Conservation (phyloP, 1,284 basidiomycete genomes). For the Melampsora abietis-canadensis region DNA sequence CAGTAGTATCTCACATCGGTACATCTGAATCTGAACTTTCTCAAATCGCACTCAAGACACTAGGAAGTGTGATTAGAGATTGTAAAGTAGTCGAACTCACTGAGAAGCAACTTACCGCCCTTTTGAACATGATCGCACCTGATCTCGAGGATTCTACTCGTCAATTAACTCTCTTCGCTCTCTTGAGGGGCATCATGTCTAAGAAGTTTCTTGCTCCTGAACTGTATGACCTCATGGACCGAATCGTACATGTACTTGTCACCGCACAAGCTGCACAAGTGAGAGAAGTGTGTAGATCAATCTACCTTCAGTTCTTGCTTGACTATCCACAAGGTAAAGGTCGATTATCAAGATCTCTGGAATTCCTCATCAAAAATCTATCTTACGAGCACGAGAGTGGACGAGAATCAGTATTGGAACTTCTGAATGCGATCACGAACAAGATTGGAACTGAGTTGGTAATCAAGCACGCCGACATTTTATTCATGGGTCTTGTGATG, state of each 20-base stretch:
- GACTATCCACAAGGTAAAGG: constrained; percentile 97
- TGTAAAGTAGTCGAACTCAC: constrained; percentile 73
- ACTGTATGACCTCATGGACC: constrained; percentile 96
- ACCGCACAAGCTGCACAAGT: constrained; percentile 87
- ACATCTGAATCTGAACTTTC: constrained; percentile 84
- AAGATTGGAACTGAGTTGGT: constrained; percentile 81
- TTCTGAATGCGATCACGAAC: constrained; percentile 73
- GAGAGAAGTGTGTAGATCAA: constrained; percentile 82
- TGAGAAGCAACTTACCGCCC: constrained; percentile 81
- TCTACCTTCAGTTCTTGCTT: constrained; percentile 88
- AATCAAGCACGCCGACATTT: constrained; percentile 76
- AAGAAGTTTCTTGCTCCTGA: constrained; percentile 91
- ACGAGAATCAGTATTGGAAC: constrained; percentile 83
- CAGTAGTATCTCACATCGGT: constrained; percentile 77
- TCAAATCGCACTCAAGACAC: constrained; percentile 80
- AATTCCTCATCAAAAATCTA: constrained; percentile 89
- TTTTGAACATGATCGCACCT: constrained; percentile 79
- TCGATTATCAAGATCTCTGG: constrained; percentile 79
- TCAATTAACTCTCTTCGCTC: constrained; percentile 79
- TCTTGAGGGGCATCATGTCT: constrained; percentile 86
- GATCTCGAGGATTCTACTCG: constrained; percentile 92
- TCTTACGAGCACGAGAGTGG: constrained; percentile 88
- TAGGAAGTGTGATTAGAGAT: constrained; percentile 81
- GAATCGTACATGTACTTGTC: constrained; percentile 88
- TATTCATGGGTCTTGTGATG: constrained; percentile 90